Conservation (phyloP, 2,329 filamentous ascomycete species). For the Ceratocystis diversiconidia region DNA sequence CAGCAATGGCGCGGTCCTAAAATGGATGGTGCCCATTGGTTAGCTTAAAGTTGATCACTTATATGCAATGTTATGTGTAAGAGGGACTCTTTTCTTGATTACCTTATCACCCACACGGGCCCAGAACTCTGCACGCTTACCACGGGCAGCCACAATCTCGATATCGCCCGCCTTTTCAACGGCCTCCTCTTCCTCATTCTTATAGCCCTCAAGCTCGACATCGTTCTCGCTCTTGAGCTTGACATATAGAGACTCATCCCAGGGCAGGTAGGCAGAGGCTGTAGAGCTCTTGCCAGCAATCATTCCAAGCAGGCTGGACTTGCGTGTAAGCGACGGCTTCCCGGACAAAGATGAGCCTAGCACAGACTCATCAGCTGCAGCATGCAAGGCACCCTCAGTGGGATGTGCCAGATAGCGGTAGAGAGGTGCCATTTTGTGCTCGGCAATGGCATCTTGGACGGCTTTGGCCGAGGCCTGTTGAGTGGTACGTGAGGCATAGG, state of each 20-base stretch:
- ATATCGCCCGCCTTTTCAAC: constrained; percentile 93
- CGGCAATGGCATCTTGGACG: constrained; percentile 67
- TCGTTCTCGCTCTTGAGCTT: constrained; percentile 64
- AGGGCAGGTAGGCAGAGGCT: constrained; percentile 56
- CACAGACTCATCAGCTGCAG: constrained; percentile 36
- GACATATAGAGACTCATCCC: constrained; percentile 82
- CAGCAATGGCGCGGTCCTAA: constrained; percentile 83
- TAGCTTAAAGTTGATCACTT: background rate
- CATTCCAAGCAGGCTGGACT: constrained; percentile 59
- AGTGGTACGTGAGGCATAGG: constrained; percentile 48
- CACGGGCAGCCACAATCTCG: constrained; percentile 80
- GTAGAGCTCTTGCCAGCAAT: constrained; percentile 56
- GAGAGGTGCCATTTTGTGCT: constrained; percentile 77
- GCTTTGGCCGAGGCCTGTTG: constrained; percentile 60
- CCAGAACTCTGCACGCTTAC: constrained; percentile 93
- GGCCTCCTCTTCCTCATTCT: constrained; percentile 86
- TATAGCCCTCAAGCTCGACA: constrained; percentile 57
- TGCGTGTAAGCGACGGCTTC: constrained; percentile 46
- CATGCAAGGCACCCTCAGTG: constrained; percentile 67
- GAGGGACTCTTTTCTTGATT: constrained; percentile 19
- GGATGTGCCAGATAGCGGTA: constrained; percentile 77
- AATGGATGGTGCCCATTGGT: background rate
- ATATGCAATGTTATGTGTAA: too few relatives aligned
- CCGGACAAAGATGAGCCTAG: constrained; percentile 22
- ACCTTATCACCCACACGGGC: constrained; percentile 94